phyloP scores from a whole-genome alignment of 345 rosid genomes.

The Gossypium turneri region DNA sequence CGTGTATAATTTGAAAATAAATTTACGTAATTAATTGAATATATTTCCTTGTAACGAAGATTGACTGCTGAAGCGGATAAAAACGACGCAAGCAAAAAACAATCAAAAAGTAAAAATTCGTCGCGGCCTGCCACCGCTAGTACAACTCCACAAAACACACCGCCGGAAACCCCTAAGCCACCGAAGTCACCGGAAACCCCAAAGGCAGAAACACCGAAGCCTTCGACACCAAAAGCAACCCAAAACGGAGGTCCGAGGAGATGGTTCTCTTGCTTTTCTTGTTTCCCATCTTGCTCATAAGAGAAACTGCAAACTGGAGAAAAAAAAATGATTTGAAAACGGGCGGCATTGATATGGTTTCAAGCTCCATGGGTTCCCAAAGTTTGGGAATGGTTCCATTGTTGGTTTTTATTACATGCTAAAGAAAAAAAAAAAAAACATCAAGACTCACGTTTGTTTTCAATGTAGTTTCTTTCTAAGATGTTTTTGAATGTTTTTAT shows the following conservation, averaged over 20 bases:
- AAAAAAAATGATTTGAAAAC: too few species aligned
- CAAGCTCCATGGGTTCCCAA: neutral
- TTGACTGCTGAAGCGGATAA: slow-evolving; percentile 43
- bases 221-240: slow-evolving; percentile 25
- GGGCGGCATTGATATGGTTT: neutral
- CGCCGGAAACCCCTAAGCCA: slow-evolving; percentile 15
- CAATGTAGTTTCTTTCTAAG: neutral
- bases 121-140: neutral
- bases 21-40: too few species aligned
- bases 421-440: neutral
- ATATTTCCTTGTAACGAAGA: slow-evolving; percentile 23
- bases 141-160: neutral
- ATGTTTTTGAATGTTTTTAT: neutral
- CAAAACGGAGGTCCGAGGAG: slow-evolving; percentile 20
- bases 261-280: slow-evolving; percentile 62
- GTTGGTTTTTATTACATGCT: neutral
- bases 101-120: slow-evolving; percentile 15
- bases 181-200: neutral
- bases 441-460: neutral
- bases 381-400: neutral
- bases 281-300: slow-evolving; percentile 29
- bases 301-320: too few species aligned
- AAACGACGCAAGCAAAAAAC: slow-evolving; percentile 20
- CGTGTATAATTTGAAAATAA: too few species aligned
- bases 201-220: slow-evolving; percentile 11